Evolutionary conservation across 176 grass and related monocot species (phyloP).

Genomic region (Oryza punctata): DNA sequence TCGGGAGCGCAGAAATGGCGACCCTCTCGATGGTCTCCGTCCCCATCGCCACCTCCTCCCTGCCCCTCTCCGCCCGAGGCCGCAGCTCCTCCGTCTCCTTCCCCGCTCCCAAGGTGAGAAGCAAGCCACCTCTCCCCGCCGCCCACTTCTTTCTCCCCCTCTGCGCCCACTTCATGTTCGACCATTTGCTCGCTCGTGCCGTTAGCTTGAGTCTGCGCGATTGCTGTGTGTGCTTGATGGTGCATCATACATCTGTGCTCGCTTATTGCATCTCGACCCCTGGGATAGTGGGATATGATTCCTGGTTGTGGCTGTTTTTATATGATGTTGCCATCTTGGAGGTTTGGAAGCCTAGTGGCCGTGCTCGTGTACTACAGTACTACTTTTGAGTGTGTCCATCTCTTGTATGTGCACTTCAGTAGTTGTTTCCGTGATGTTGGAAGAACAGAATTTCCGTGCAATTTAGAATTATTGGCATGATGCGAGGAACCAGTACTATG

Average conservation of each 20-base stretch:
- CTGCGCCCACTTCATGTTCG: conserved; percentile 20
- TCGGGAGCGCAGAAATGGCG: conserved; percentile 57
- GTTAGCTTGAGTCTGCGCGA: background rate
- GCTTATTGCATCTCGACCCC: background rate
- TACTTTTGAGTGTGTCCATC: background rate
- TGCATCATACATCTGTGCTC: background rate
- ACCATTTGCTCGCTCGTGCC: conserved; percentile 11
- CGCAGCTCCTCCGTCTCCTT: conserved; percentile 56
- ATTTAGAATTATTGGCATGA: background rate
- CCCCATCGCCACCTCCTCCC: conserved; percentile 57
- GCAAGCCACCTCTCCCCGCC: background rate
- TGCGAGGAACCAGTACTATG: background rate
- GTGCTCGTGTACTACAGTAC: background rate
- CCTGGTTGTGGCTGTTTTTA: background rate
- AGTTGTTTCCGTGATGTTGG: background rate
- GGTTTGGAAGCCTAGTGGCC: background rate
- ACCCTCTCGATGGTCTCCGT: conserved; percentile 57
- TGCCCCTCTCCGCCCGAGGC: conserved; percentile 45
- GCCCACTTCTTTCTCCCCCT: background rate
- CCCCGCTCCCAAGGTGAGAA: conserved; percentile 52
- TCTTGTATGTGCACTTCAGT: background rate
- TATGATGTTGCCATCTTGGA: background rate
- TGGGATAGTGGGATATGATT: background rate
- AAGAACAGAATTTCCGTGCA: background rate
- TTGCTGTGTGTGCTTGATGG: background rate